Percentiles rank a stretch among this genome's conserved stretches.
phyloP scores from a whole-genome alignment of 108 stramenopile species.

The Cyclostephanos invisitatus region DNA sequence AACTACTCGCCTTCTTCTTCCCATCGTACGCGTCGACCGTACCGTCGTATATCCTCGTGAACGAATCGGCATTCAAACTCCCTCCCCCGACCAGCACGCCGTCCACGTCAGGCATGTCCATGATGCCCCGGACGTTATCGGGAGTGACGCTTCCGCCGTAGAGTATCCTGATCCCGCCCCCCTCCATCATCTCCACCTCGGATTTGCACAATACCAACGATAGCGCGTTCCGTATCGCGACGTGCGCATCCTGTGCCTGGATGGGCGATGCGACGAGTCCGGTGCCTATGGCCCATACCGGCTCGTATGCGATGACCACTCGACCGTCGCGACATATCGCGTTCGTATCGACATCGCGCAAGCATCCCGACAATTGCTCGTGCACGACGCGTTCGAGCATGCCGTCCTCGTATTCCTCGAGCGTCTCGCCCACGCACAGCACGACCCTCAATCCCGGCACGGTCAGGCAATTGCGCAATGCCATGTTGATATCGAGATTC shows the following conservation, averaged over 20 bases:
- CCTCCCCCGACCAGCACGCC: conserved; percentile 76
- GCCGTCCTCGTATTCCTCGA: conserved; percentile 42
- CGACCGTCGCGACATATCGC: conserved; percentile 31
- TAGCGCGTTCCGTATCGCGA: conserved; percentile 45
- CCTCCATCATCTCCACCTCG: conserved; percentile 20
- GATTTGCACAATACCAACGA: conserved; percentile 31
- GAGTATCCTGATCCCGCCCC: conserved; percentile 43
- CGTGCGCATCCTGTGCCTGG: conserved; percentile 66
- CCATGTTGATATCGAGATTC: conserved; percentile 43
- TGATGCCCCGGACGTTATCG: conserved; percentile 52
- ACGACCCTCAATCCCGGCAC: conserved; percentile 39
- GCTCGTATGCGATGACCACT: conserved; percentile 87
- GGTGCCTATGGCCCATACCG: conserved; percentile 96
- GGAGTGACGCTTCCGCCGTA: conserved; percentile 77
- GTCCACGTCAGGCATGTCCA: conserved; percentile 66
- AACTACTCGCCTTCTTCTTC: conserved; percentile 18
- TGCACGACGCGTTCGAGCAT: conserved; percentile 46
- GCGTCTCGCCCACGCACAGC: conserved; percentile 56
- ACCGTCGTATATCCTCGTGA: conserved; percentile 74
- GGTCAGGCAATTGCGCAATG: conserved; percentile 37
- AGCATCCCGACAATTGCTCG: conserved; percentile 52
- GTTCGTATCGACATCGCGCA: conserved; percentile 46
- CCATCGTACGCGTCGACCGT: conserved; percentile 12
- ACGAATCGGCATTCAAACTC: conserved; percentile 66
- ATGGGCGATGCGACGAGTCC: conserved; percentile 87